Evolutionary conservation across 1,284 basidiomycete genomes (phyloP).

Genomic region (Hortiboletus rubellus): DNA sequence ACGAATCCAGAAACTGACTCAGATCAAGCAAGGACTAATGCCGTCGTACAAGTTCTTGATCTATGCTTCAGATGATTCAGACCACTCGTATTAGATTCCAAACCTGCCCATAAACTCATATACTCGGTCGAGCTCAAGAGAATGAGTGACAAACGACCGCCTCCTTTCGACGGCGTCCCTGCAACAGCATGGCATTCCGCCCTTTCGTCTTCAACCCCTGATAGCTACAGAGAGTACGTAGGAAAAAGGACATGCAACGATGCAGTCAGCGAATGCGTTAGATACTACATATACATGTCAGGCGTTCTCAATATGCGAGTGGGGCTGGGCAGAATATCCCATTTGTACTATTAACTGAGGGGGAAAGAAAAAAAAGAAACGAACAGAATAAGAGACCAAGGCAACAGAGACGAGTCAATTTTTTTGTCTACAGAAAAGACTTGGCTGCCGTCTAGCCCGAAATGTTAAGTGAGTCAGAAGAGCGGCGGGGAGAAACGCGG

Average conservation of each 20-base stretch:
- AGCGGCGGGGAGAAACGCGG: not conserved
- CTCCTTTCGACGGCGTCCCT: slow-evolving; percentile 12
- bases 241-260: slow-evolving; percentile 5
- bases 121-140: not conserved
- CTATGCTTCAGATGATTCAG: not conserved
- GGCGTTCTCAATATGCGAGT: slow-evolving; percentile 14
- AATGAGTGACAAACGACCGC: slow-evolving; percentile 2
- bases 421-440: slow-evolving; percentile 20
- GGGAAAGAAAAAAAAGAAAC: slow-evolving; percentile 7
- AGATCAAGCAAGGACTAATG: too few species aligned
- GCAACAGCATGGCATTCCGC: slow-evolving; percentile 16
- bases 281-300: slow-evolving; percentile 27
- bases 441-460: slow-evolving; percentile 15
- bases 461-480: not conserved
- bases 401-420: slow-evolving; percentile 14
- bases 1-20: not conserved
- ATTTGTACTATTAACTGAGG: slow-evolving; percentile 12
- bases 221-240: slow-evolving; percentile 18
- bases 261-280: slow-evolving; percentile 14
- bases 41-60: not conserved
- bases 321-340: slow-evolving; percentile 8
- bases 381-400: slow-evolving; percentile 19
- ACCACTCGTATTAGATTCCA: too few species aligned
- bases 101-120: not conserved
- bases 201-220: slow-evolving; percentile 8